Conservation (phyloP, 1,284 basidiomycete genomes). For the Melampsora larici-populina region DNA sequence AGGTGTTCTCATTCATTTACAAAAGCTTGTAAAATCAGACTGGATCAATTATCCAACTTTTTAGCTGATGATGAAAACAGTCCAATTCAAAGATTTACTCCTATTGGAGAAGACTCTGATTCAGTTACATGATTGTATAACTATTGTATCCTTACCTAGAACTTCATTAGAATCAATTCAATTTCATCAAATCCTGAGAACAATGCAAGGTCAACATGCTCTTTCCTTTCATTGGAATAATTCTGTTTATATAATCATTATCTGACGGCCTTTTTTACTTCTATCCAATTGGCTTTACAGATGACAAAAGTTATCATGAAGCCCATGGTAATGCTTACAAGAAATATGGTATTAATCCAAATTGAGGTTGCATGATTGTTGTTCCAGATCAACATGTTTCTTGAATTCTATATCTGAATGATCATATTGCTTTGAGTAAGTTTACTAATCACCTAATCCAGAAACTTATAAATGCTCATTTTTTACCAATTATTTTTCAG, state of each 20-base stretch:
- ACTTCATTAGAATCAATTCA: constrained; percentile 41
- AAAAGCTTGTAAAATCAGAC: constrained; percentile 18
- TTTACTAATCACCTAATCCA: neutral
- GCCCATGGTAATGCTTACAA: constrained; percentile 54
- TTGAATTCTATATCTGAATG: constrained; percentile 44
- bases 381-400: constrained; percentile 53
- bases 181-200: constrained; percentile 45
- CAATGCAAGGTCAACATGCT: constrained; percentile 38
- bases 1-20: no score
- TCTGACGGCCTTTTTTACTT: constrained; percentile 42
- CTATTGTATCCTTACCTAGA: constrained; percentile 45
- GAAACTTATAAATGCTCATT: no score
- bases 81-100: constrained; percentile 46
- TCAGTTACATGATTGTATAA: constrained; percentile 48
- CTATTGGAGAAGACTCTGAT: constrained; percentile 36
- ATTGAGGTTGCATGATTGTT: constrained; percentile 53
- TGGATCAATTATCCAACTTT: neutral
- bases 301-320: constrained; percentile 51
- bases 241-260: no score
- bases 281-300: constrained; percentile 48
- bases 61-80: neutral
- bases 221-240: no score
- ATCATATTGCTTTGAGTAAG: constrained; percentile 45
- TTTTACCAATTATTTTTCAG: no score
- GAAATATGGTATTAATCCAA: constrained; percentile 52